Base-by-base conservation (phyloP, 2,329 filamentous ascomycete species). In the Colletotrichum noveboracense region DNA sequence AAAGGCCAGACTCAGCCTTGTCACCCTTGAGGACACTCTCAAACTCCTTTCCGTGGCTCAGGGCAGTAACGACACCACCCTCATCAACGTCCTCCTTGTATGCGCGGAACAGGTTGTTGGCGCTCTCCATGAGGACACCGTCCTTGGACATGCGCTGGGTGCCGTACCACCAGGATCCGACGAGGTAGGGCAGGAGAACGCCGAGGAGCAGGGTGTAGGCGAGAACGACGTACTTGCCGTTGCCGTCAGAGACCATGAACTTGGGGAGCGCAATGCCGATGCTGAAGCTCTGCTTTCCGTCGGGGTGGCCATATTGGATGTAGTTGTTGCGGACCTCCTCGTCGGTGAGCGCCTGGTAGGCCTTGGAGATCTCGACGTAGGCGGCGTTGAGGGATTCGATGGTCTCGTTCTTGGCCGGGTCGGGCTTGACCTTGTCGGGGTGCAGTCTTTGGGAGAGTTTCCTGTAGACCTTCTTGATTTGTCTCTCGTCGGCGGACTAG, bases 131-230 rank as follows among this genome's bases (percentile, higher is more conserved):
- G 71, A 98, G 89, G 30, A 98, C 94, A 79, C 95, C 95, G 85
- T 99, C 97, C 87, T 96, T 97, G 48, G 97, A 98, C 85, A 95
- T 92, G 80, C 93, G 92, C 85, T 98, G 96, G 38, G 95, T 97
- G 76, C 97, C 97, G 83, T 99, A 99, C 97, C 97, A 99, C 97
- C 97, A 99, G 75, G 94, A 96, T 64, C 97, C 97, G 71, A 99
- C 96, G 64, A 97, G 89, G 84, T 97, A 99, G 4, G 97, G 97
- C 68, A 99, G 89, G 76, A 98, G 88, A 77, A 98, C 95, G 71
- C 96, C 97, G 67, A 99, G 92, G 52, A 98, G 90, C 38, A 94
- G 86, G 48, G 95, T 96, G 84, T 99, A 99, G 78, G 98, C 90
- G 73, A 98, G 88, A 76, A 99, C 89, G 70, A 99, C 94, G 82